phyloP scores from a whole-genome alignment of 441 rosid species.

The Melastoma candidum region DNA sequence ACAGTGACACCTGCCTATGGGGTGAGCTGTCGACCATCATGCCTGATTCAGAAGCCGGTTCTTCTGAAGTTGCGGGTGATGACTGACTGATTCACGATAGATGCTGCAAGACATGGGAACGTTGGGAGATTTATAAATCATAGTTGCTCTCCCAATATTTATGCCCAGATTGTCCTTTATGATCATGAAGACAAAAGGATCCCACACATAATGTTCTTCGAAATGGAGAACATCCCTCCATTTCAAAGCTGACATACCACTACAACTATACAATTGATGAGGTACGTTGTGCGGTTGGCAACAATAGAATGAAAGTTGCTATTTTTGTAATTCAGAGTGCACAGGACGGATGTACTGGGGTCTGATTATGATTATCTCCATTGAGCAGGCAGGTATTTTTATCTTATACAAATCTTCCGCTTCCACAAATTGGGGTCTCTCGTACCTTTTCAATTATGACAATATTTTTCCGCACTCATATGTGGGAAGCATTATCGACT shows the following conservation, averaged over 20 bases:
- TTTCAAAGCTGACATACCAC: constrained; percentile 68
- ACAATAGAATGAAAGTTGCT: constrained; percentile 62
- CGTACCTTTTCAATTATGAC: too few species aligned
- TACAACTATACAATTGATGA: constrained; percentile 61
- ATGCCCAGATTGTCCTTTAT: constrained; percentile 85
- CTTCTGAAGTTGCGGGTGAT: constrained; percentile 26
- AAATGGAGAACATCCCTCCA: constrained; percentile 78
- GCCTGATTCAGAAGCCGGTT: constrained; percentile 23
- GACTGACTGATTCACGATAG: constrained; percentile 57
- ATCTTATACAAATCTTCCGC: not conserved
- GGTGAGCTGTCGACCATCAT: constrained; percentile 37
- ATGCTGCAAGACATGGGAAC: constrained; percentile 66
- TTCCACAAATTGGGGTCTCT: too few species aligned
- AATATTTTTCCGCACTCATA: too few species aligned
- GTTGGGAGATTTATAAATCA: constrained; percentile 89
- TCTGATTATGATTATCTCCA: not conserved
- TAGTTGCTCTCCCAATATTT: constrained; percentile 86
- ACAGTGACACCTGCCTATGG: constrained; percentile 30
- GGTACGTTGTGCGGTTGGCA: constrained; percentile 62
- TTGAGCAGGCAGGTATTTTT: not conserved
- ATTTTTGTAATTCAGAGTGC: constrained; percentile 75
- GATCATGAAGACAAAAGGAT: constrained; percentile 71
- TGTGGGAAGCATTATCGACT: too few species aligned
- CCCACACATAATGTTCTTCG: constrained; percentile 88
- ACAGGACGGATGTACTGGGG: constrained; percentile 69